Percentiles rank a stretch among this genome's conserved stretches.
Conservation (phyloP, 2,329 filamentous ascomycete genomes). For the Fusarium sp. region DNA sequence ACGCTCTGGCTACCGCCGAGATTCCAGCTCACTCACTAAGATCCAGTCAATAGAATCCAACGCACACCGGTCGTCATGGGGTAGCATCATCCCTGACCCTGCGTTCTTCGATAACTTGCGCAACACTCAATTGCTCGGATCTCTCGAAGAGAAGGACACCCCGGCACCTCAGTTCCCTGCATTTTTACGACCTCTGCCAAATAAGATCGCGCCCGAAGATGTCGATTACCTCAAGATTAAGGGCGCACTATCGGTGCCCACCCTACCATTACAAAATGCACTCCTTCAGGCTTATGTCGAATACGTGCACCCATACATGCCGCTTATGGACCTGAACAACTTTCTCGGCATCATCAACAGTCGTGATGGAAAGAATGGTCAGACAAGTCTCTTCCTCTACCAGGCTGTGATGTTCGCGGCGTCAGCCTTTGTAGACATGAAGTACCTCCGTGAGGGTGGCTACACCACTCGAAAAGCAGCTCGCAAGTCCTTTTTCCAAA, state of each 20-base stretch:
- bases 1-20: conserved; percentile 48
- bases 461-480: conserved; percentile 81
- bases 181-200: conserved; percentile 82
- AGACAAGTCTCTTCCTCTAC: conserved; percentile 85
- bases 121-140: conserved; percentile 54
- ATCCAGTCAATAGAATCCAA: conserved; percentile 38
- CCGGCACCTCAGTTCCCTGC: conserved; percentile 59
- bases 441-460: conserved; percentile 77
- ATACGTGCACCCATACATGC: conserved; percentile 95
- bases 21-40: conserved; percentile 44
- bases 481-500: conserved; percentile 87
- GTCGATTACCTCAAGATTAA: conserved; percentile 84
- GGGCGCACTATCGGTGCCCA: conserved; percentile 82
- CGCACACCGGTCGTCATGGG: conserved; percentile 41
- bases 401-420: conserved; percentile 96
- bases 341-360: conserved; percentile 68
- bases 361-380: conserved; percentile 73
- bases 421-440: conserved; percentile 85
- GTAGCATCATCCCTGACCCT: conserved; percentile 46
- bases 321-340: conserved; percentile 75
- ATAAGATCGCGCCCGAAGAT: conserved; percentile 81
- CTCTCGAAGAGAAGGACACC: conserved; percentile 58
- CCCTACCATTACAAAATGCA: conserved; percentile 75
- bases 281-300: conserved; percentile 84
- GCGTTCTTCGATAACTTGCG: conserved; percentile 50